These are phyloP conservation scores for Botryotinia globosa DNA, from an alignment of 2,329 filamentous ascomycete genomes.

Conservation along the genomic window DNA sequence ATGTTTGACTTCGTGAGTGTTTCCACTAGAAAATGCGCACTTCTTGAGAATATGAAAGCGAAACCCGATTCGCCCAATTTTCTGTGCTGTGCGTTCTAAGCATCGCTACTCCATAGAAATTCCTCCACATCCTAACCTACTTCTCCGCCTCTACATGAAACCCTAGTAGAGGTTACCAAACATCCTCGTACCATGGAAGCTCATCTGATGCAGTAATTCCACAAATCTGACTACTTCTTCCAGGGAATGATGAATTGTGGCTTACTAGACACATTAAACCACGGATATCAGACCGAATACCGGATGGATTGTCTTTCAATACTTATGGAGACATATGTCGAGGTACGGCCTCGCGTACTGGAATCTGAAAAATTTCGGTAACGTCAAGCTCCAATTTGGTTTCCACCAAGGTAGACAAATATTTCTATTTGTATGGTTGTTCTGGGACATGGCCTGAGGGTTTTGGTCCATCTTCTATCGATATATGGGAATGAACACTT, in stretches of 20 bases:
- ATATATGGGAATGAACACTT: too few relatives aligned
- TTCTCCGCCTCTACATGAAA: neutral
- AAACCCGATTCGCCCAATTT: fast-evolving
- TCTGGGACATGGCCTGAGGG: neutral
- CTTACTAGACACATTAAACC: neutral
- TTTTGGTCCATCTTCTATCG: neutral
- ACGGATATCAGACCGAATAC: neutral
- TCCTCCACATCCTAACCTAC: neutral
- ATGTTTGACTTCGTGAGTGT: neutral
- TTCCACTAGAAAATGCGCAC: neutral
- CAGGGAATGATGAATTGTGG: neutral
- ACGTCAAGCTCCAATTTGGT: neutral
- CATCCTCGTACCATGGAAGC: neutral
- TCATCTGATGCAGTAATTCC: neutral
- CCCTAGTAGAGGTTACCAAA: neutral
- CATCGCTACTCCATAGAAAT: neutral
- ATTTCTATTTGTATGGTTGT: neutral
- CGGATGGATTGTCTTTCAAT: neutral
- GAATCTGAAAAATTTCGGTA: neutral
- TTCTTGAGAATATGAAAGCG: neutral
- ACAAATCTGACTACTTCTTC: neutral
- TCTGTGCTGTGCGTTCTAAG: neutral
- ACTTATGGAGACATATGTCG: neutral
- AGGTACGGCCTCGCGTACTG: neutral
- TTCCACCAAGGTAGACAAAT: neutral